Evolutionary conservation across 345 rosid species (phyloP).

Genomic region (Melaleuca quinquenervia): DNA sequence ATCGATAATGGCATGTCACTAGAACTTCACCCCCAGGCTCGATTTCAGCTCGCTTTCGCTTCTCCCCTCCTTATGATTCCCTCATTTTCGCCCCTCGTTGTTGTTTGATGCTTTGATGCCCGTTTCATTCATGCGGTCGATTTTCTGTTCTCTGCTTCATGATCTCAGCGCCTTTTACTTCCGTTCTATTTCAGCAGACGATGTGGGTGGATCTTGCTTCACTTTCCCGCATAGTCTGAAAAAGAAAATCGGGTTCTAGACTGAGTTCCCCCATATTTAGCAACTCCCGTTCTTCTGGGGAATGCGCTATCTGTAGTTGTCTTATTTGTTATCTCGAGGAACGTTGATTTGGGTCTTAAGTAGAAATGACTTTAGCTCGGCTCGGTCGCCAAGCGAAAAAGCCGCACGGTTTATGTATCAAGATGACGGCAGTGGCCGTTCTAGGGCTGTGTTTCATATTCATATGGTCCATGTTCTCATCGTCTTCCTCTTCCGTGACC

Average conservation of each 20-base stretch:
- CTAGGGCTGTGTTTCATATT: constrained; percentile 80
- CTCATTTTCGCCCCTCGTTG: neutral
- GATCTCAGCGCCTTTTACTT: neutral
- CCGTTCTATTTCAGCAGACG: neutral
- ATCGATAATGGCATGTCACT: neutral
- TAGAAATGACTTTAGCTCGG: constrained; percentile 49
- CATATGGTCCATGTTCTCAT: constrained; percentile 66
- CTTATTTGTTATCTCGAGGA: neutral
- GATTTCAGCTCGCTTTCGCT: neutral
- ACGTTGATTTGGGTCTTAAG: neutral
- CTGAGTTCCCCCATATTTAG: neutral
- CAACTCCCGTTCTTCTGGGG: neutral
- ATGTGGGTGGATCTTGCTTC: neutral
- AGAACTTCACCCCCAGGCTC: neutral
- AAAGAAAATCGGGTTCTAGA: neutral
- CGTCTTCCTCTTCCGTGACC: constrained; percentile 53
- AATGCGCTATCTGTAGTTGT: neutral
- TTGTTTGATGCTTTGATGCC: neutral
- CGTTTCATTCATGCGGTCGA: neutral
- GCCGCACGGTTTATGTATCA: constrained; percentile 61
- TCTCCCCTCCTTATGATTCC: neutral
- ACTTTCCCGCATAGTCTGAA: neutral
- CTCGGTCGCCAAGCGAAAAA: constrained; percentile 67
- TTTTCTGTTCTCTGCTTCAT: neutral
- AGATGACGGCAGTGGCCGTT: constrained; percentile 57